Percentiles rank a stretch among this genome's conserved stretches.
These are phyloP conservation scores for Turritis glabra DNA, from an alignment of 345 rosid genomes.

Conservation along the genomic window DNA sequence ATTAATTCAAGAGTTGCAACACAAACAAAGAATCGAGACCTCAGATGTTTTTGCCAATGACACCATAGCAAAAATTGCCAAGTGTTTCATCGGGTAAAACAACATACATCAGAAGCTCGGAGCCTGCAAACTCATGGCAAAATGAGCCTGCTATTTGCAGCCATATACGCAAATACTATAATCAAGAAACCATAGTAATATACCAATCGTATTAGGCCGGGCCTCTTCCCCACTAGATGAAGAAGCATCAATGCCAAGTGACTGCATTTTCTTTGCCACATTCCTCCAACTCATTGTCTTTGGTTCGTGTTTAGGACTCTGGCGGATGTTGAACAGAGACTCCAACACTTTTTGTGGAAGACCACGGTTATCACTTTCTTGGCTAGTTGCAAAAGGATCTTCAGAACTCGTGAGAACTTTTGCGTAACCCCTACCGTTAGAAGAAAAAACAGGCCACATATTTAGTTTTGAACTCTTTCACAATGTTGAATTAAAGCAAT, in stretches of 20 bases:
- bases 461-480: constrained; percentile 10
- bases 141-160: constrained; percentile 26
- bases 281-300: constrained; percentile 83
- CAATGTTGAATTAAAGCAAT: not conserved
- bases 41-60: constrained; percentile 38
- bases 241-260: constrained; percentile 51
- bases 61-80: constrained; percentile 31
- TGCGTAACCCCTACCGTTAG: constrained; percentile 51
- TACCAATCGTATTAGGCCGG: constrained; percentile 50
- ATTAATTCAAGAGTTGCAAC: constrained; percentile 6
- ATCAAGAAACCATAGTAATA: constrained; percentile 16
- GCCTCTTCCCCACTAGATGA: constrained; percentile 46
- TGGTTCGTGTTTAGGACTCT: constrained; percentile 67
- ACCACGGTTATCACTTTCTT: constrained; percentile 43
- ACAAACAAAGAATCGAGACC: constrained; percentile 21
- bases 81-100: constrained; percentile 30
- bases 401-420: constrained; percentile 49
- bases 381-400: constrained; percentile 43
- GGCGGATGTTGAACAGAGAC: constrained; percentile 68
- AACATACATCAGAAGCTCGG: constrained; percentile 22
- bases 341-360: constrained; percentile 85
- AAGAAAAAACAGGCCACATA: not conserved
- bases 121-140: constrained; percentile 32
- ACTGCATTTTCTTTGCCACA: constrained; percentile 78
- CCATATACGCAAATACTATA: not conserved